Evolutionary conservation across 2,329 filamentous ascomycete genomes (phyloP), one percentile per base, ranked within the genome.

Genomic region (Ceratocystis papillata): DNA sequence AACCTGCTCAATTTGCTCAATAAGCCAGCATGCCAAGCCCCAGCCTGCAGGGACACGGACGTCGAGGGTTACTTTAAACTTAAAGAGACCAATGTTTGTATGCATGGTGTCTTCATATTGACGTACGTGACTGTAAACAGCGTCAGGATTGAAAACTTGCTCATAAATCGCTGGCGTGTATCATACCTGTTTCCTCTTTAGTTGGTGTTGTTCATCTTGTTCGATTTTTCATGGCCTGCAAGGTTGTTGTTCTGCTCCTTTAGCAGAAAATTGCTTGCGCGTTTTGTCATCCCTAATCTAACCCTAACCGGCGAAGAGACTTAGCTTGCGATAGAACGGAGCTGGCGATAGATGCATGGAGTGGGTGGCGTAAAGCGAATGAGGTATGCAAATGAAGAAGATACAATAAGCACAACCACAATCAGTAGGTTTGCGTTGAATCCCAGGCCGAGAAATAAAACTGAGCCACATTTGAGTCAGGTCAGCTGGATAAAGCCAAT

Each of bases 1-100:
- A 63, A 63, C 61, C 44, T 63, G 41, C 61, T 63, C 61, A 63
- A 48, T 17, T 12, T 48, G 22, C 61, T 63, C 61, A 62, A 63
- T 50, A 50, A 28, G 53, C 53, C 25, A 33, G 53, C 15, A n/a
- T 8, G 53, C 53, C 28, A 59, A 59, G 53, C 25, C 53, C 28
- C 33, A n/a, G 53, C 25, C 53, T 50, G 28, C n/a, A 17, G n/a
- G 25, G 17, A 59, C 53, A 59, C 53, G 17, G 53, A 59, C 53
- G 53, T 59, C 25, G 28, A 33, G 53, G 28, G 53, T n/a, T 59
- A 17, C 53, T 8, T 30, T 59, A 17, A 7, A 12, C 4, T 59
- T 37, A 7, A n/a, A n/a, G 28, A 17, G 28, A 1, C 28, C 53
- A n/a, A 62, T 44, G 59, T 62, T 62, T 62, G 20, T 17, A 53